These are phyloP conservation scores for Lolium rigidum DNA, from an alignment of 176 grass and related monocot genomes.

Conservation along the genomic window DNA sequence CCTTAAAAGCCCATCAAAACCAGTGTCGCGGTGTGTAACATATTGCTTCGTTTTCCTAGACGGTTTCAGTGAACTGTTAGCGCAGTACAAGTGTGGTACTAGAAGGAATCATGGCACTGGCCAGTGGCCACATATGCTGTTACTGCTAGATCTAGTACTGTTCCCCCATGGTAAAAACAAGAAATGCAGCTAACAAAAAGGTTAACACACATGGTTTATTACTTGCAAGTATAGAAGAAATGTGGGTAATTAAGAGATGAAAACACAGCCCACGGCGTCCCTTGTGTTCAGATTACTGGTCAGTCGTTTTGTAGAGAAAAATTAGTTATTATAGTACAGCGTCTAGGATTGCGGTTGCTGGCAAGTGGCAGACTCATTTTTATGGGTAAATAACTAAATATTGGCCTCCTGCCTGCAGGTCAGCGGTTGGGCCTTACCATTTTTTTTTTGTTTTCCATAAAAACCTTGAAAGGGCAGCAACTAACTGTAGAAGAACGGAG, in stretches of 20 bases:
- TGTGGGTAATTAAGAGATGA: neutral
- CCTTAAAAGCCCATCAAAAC: slow-evolving; percentile 34
- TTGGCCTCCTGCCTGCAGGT: neutral
- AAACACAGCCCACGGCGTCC: neutral
- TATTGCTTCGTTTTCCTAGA: neutral
- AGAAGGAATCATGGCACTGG: neutral
- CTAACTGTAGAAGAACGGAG: no score
- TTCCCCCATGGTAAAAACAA: neutral
- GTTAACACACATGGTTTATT: neutral
- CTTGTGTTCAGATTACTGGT: neutral
- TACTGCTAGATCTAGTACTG: slow-evolving; percentile 13
- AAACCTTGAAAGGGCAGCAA: neutral
- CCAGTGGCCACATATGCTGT: neutral
- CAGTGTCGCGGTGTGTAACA: neutral
- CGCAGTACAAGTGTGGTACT: neutral
- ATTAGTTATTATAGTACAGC: no score
- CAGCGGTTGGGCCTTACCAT: neutral
- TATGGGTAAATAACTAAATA: neutral
- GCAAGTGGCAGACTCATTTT: neutral
- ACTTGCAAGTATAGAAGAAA: neutral
- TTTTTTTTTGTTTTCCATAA: neutral
- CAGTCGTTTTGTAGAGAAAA: neutral
- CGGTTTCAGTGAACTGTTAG: neutral
- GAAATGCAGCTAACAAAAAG: neutral
- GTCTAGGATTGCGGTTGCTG: neutral